Conservation (phyloP, 345 rosid genomes). For the Trapa incisa region DNA sequence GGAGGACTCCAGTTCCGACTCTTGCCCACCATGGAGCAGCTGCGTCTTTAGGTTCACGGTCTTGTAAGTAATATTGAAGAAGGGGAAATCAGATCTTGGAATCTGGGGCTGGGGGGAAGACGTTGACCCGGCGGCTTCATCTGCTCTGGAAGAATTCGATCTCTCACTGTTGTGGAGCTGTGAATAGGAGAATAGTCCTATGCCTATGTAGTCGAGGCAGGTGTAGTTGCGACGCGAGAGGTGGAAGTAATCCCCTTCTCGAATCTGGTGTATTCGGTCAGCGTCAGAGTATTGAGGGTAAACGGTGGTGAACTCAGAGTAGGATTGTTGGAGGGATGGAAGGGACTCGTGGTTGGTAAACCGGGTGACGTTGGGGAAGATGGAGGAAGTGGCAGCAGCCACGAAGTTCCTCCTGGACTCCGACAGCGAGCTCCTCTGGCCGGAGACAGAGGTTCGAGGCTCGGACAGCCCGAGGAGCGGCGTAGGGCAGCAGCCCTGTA, state of each 20-base stretch:
- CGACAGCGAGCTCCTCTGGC: slow-evolving; percentile 37
- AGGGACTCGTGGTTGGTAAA: slow-evolving; percentile 79
- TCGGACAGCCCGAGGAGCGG: slow-evolving; percentile 22
- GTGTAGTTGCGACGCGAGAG: slow-evolving; percentile 48
- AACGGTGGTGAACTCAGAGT: slow-evolving; percentile 46
- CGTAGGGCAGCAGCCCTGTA: slow-evolving; percentile 55
- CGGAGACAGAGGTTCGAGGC: slow-evolving; percentile 21
- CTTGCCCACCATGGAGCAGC: slow-evolving; percentile 64
- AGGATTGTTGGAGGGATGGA: slow-evolving; percentile 53
- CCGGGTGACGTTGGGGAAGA: slow-evolving; percentile 48
- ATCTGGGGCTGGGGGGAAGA: slow-evolving; percentile 4
- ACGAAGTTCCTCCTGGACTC: slow-evolving; percentile 55
- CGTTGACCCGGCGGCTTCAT: slow-evolving; percentile 28
- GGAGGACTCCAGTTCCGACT: slow-evolving; percentile 48
- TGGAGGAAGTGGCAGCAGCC: slow-evolving; percentile 39
- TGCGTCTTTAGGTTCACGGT: slow-evolving; percentile 66
- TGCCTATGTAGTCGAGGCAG: slow-evolving; percentile 88
- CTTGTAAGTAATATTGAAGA: slow-evolving; percentile 69
- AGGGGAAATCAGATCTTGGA: slow-evolving; percentile 41
- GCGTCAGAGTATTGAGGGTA: slow-evolving; percentile 53
- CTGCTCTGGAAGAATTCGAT: slow-evolving; percentile 15
- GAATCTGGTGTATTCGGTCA: slow-evolving; percentile 42
- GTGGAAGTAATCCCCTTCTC: slow-evolving; percentile 57
- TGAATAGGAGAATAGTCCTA: slow-evolving; percentile 69
- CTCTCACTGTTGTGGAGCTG: slow-evolving; percentile 45